Conservation (phyloP, 31 red algal species). For the Endocladia muricata region DNA sequence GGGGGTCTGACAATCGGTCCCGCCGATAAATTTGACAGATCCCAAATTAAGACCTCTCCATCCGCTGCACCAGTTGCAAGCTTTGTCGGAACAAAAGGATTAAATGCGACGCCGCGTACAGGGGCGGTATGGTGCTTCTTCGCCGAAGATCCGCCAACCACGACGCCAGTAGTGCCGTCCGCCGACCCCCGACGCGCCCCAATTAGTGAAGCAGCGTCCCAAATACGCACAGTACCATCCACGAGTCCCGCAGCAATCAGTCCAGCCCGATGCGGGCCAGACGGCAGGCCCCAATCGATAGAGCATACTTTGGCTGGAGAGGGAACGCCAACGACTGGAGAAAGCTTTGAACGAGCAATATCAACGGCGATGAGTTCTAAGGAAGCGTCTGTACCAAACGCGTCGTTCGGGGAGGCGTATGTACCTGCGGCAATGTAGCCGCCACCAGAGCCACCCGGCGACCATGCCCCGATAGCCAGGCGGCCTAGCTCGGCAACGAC, state of each 20-base stretch:
- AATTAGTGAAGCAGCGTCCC: slow-evolving; percentile 83
- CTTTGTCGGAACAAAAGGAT: slow-evolving; percentile 54
- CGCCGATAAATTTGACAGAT: slow-evolving; percentile 62
- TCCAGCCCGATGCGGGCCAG: slow-evolving; percentile 53
- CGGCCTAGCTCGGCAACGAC: slow-evolving; percentile 78
- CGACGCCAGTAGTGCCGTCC: slow-evolving; percentile 44
- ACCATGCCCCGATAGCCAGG: slow-evolving; percentile 72
- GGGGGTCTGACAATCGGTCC: slow-evolving; percentile 53
- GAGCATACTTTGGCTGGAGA: slow-evolving; percentile 43
- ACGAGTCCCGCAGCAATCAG: slow-evolving; percentile 75
- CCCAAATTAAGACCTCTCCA: slow-evolving; percentile 84
- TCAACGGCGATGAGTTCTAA: slow-evolving; percentile 73
- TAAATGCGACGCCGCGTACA: slow-evolving; percentile 75
- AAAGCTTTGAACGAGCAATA: slow-evolving; percentile 44
- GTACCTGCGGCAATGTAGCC: slow-evolving; percentile 64
- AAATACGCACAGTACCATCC: slow-evolving; percentile 89
- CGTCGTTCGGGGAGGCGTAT: slow-evolving; percentile 39
- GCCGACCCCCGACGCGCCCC: slow-evolving; percentile 1
- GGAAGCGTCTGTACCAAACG: slow-evolving; percentile 36
- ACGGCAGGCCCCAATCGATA: slow-evolving; percentile 68
- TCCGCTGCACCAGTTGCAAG: slow-evolving; percentile 85
- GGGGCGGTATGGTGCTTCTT: slow-evolving; percentile 56
- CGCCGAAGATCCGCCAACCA: slow-evolving; percentile 34
- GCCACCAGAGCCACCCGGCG: slow-evolving; percentile 55
- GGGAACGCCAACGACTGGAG: slow-evolving; percentile 19